Evolutionary conservation across 2,329 filamentous ascomycete species (phyloP), one percentile per base, ranked within the genome.

Genomic region (Seiridium unicorne): DNA sequence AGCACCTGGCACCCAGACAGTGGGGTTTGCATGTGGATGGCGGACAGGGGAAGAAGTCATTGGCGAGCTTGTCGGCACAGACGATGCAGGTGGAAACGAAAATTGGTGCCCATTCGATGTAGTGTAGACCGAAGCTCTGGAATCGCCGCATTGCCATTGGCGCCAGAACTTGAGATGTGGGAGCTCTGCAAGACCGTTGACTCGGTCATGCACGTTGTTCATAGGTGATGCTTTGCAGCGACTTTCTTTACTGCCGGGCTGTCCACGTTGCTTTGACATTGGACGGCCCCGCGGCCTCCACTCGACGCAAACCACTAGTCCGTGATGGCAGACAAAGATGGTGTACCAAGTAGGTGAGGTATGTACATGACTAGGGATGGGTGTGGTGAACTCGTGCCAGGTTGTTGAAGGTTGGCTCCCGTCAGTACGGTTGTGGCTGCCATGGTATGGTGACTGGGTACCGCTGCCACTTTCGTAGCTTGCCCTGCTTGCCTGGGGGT

Each of bases 71-170:
- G 44, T 32, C 35, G 55, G 55, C 40, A 51, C 44, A 58, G 34
- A 58, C 38, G 34, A 35, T 38, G 55, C 55, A 40, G 55, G 55
- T 57, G 32, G 55, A 34, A 13, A 49, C 32, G 9, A 48, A 49
- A n/a, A 11, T 26, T 18, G 46, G 44, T 26, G 40, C 32, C 13
- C 55, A 51, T 38, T 51, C 32, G 34, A 48, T 58, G 35, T 46
- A 58, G 26, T 51, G 40, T 26, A 58, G 44, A 51, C 46, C 46
- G 18, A 44, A 40, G 13, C 46, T 49, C 44, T 58, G 36, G 57
- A 57, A 46, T 57, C 44, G 55, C 11, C 44, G 55, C 44, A 10
- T 31, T 54, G 57, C 48, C 36, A 59, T 59, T 59, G 57, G 57
- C 49, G 57, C 49, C 38, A 40, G 32, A 51, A 58, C 10, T 42